phyloP scores from a whole-genome alignment of 139 green algal species.

The Nannochloris sp. region DNA sequence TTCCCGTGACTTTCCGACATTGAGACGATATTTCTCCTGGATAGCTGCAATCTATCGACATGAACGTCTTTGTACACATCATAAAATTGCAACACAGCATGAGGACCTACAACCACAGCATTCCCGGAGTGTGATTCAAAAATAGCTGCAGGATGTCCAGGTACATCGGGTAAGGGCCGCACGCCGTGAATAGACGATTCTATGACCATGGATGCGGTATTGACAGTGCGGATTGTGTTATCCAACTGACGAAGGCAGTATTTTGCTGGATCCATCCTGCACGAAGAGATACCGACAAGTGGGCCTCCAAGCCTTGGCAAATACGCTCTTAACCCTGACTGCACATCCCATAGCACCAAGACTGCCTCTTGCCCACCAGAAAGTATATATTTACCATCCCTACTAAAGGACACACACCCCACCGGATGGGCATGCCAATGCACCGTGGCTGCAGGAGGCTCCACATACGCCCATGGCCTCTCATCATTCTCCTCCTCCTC shows the following conservation, averaged over 20 bases:
- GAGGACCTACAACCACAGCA: conserved; percentile 41
- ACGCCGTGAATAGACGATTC: conserved; percentile 43
- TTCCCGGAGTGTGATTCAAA: conserved; percentile 21
- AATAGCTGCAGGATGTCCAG: not conserved
- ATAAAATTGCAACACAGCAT: conserved; percentile 58
- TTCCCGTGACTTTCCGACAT: conserved; percentile 21
- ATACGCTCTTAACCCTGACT: conserved; percentile 29
- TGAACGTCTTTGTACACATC: conserved; percentile 42
- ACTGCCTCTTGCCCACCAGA: conserved; percentile 75
- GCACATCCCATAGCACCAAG: conserved; percentile 71
- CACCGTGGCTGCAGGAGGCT: conserved; percentile 36
- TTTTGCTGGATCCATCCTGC: conserved; percentile 30
- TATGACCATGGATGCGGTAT: conserved; percentile 37
- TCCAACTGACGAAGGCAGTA: conserved; percentile 53
- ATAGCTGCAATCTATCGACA: conserved; percentile 45
- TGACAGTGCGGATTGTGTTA: conserved; percentile 64
- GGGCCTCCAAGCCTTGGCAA: conserved; percentile 63
- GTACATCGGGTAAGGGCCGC: conserved; percentile 18
- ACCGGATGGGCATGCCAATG: conserved; percentile 83
- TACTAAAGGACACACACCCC: conserved; percentile 55
- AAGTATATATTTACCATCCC: conserved; percentile 63
- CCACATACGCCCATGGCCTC: not conserved
- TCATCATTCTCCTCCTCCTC: not conserved
- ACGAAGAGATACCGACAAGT: conserved; percentile 37
- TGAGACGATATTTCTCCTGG: conserved; percentile 38